Percentiles rank a stretch among this genome's conserved stretches.
Conservation (phyloP, 805 yeast species). For the Saccharomycopsis vini region DNA sequence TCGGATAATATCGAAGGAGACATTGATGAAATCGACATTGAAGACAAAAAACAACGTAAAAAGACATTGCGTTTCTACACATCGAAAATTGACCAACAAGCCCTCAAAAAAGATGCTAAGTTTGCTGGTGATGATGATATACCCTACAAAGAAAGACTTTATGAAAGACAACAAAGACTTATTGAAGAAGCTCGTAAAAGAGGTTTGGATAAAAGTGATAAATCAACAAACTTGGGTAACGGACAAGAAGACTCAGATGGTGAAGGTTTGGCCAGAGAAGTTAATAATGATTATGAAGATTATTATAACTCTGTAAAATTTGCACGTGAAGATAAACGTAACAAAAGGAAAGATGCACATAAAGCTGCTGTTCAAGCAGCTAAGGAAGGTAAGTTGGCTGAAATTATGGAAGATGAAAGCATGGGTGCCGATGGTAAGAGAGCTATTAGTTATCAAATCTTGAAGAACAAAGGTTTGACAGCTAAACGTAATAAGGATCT, state of each 20-base stretch:
- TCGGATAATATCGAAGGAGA: conserved; percentile 64
- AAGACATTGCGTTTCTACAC: conserved; percentile 89
- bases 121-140: conserved; percentile 80
- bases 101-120: conserved; percentile 48
- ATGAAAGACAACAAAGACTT: conserved; percentile 82
- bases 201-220: conserved; percentile 48
- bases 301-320: conserved; percentile 48
- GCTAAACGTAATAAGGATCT: conserved; percentile 88
- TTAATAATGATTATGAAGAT: conserved; percentile 40
- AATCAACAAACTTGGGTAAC: conserved; percentile 45
- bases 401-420: conserved; percentile 39
- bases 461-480: conserved; percentile 93
- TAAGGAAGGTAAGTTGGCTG: conserved; percentile 74
- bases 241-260: conserved; percentile 43
- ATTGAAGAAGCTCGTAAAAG: conserved; percentile 82
- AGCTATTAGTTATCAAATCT: conserved; percentile 87
- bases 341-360: conserved; percentile 54
- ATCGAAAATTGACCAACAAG: conserved; percentile 86
- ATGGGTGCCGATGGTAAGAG: conserved; percentile 81
- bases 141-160: conserved; percentile 84
- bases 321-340: conserved; percentile 39
- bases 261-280: conserved; percentile 27
- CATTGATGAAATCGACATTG: conserved; percentile 74
- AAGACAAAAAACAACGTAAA: conserved; percentile 75
- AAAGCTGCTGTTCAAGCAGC: conserved; percentile 67